A percentile compares a stretch with the other conserved stretches of the same genome.
These are phyloP conservation scores for Lepidium aucheri DNA, from an alignment of 345 rosid species.

Conservation along the genomic window DNA sequence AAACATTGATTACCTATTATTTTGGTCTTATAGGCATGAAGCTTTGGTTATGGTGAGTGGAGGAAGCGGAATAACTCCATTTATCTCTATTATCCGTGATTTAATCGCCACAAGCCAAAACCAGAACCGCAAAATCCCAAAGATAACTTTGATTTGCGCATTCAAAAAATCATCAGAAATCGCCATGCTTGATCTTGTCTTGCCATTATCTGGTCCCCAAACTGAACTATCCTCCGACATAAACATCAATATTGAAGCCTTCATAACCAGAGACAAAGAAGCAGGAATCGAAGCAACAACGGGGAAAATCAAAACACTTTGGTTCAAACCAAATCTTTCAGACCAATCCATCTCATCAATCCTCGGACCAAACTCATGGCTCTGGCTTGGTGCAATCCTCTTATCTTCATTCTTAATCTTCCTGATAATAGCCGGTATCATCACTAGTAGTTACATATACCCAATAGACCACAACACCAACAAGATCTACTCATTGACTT, in stretches of 20 bases:
- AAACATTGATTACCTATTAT: background rate
- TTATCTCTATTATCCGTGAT: conserved; percentile 67
- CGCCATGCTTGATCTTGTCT: conserved; percentile 55
- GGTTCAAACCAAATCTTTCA: conserved; percentile 47
- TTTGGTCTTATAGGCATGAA: conserved; percentile 43
- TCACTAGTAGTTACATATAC: conserved; percentile 50
- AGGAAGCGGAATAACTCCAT: conserved; percentile 89
- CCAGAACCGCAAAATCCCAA: conserved; percentile 35
- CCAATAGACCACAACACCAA: conserved; percentile 45
- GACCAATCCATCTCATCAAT: conserved; percentile 46
- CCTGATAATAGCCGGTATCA: conserved; percentile 45
- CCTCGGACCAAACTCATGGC: conserved; percentile 72
- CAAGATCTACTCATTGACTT: conserved; percentile 30
- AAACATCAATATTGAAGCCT: conserved; percentile 53
- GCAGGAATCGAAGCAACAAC: conserved; percentile 16
- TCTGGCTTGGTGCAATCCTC: conserved; percentile 60
- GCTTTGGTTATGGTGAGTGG: conserved; percentile 77
- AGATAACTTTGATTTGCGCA: conserved; percentile 41
- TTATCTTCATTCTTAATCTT: conserved; percentile 54
- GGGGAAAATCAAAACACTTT: conserved; percentile 23
- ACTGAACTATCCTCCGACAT: conserved; percentile 30
- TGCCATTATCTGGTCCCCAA: conserved; percentile 39
- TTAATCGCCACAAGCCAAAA: conserved; percentile 33
- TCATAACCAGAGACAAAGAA: conserved; percentile 56
- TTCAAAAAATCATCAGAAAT: conserved; percentile 56